These are phyloP conservation scores for Trichoderma cornu-damae DNA, from an alignment of 2,329 filamentous ascomycete genomes.

Conservation along the genomic window DNA sequence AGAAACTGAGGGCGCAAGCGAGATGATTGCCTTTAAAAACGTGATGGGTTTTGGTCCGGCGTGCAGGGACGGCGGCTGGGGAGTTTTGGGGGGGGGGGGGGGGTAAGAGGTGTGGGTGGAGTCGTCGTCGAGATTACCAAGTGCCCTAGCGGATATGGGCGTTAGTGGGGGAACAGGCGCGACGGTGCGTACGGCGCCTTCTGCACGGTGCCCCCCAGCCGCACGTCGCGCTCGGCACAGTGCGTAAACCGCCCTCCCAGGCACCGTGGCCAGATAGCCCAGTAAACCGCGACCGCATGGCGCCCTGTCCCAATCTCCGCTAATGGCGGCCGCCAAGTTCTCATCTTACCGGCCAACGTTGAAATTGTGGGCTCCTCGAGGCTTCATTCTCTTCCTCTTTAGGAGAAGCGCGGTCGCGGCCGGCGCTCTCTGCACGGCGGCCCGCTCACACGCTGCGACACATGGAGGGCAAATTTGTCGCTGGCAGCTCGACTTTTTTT, in stretches of 20 bases:
- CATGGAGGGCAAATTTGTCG: not conserved
- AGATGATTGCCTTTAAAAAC: constrained; percentile 47
- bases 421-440: constrained; percentile 20
- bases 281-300: constrained; percentile 8
- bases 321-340: constrained; percentile 20
- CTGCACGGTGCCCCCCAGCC: constrained; percentile 16
- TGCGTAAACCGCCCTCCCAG: not conserved
- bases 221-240: not conserved
- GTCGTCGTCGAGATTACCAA: constrained; percentile 41
- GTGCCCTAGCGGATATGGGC: constrained; percentile 24
- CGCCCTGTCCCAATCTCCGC: constrained; percentile 20
- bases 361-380: constrained; percentile 12
- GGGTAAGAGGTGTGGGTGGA: constrained; percentile 38
- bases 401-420: constrained; percentile 15
- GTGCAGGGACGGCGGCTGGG: constrained; percentile 26
- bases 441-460: constrained; percentile 19
- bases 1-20: constrained; percentile 46
- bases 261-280: constrained; percentile 12
- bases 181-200: constrained; percentile 21
- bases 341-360: constrained; percentile 16
- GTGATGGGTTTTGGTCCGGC: constrained; percentile 34
- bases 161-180: constrained; percentile 28
- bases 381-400: constrained; percentile 19
- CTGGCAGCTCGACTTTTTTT: not conserved
- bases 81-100: constrained; percentile 27